These are phyloP conservation scores for Komagataella populi DNA, from an alignment of 805 yeast genomes.

Conservation along the genomic window DNA sequence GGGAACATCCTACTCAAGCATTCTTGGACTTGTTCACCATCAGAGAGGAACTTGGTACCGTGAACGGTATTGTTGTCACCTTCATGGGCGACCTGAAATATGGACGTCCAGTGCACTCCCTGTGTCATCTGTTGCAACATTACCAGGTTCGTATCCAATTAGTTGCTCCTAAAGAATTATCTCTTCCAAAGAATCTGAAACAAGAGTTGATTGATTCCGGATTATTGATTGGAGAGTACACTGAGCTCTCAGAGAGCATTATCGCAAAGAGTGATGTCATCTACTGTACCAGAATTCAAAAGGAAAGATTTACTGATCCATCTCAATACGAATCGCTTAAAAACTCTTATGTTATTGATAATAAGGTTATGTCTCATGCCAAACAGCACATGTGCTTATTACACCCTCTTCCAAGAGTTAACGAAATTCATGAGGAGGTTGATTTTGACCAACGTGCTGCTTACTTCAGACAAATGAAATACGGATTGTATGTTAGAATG, in stretches of 20 bases:
- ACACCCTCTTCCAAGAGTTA: constrained; percentile 98
- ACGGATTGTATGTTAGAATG: constrained; percentile 97
- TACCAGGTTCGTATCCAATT: constrained; percentile 89
- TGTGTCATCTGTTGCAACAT: constrained; percentile 78
- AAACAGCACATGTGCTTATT: constrained; percentile 97
- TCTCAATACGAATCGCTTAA: constrained; percentile 77
- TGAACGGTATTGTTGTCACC: constrained; percentile 93
- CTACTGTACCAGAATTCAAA: constrained; percentile 96
- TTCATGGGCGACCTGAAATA: constrained; percentile 98
- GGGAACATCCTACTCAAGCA: constrained; percentile 99
- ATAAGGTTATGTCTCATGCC: constrained; percentile 80
- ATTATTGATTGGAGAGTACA: constrained; percentile 62
- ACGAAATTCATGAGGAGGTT: constrained; percentile 94
- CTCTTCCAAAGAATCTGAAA: constrained; percentile 64
- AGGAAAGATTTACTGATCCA: constrained; percentile 77
- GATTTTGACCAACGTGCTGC: constrained; percentile 99
- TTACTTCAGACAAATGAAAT: constrained; percentile 98
- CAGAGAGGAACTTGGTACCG: constrained; percentile 97
- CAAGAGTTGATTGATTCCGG: constrained; percentile 52
- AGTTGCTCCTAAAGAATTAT: constrained; percentile 81
- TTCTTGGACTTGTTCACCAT: constrained; percentile 94
- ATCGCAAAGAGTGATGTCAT: constrained; percentile 86
- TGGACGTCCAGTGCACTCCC: constrained; percentile 97
- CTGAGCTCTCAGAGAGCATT: constrained; percentile 69
- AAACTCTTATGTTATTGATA: constrained; percentile 87